Base-by-base conservation (phyloP, 164 flowering plant species). In the Sextonia rubra region DNA sequence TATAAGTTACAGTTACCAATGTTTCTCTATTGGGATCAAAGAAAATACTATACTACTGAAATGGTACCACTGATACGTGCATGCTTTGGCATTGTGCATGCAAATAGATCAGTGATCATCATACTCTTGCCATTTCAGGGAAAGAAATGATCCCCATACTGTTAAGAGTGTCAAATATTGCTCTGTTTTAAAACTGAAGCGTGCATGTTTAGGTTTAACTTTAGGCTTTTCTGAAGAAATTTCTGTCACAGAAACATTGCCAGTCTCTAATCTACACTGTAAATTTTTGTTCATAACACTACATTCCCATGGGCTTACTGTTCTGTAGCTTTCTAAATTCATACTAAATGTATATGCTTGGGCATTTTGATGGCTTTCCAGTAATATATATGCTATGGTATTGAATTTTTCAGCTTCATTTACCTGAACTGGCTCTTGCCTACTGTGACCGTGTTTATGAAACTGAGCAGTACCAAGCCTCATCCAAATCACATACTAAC, bases 371-470 rank as follows among this genome's bases (percentile, higher is more conserved):
- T 23, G 26, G 27, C n/a, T 60, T 64, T 26, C 52, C 32, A 44
- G 60, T 61, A 23, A 55, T 74, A 18, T 24, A 73, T 48, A 25
- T 74, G 52, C 32, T 72, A 47, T 69, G 66, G 63, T 69, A 23
- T 61, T 67, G 66, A 70, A 74, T 65, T 64, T 71, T 85, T 77
- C 73, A 96, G 99, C 97, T 96, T 82, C 90, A 91, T 86, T 83
- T 85, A 74, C 97, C 99, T 72, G 96, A 92, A 68, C 79, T 89
- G 83, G 99, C 98, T 47, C 81, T 93, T 64, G 87, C 94, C 32
- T 94, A 96, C 75, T 96, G 99, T 75, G 99, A 96, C 77, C 97
- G 91, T 30, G 82, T 93, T 22, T 92, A 89, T 71, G 97, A 93
- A 77, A 76, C 88, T 64, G 78, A 73, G 62, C 80, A 74, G 79